These are phyloP conservation scores for Euphorbia peplus DNA, from an alignment of 345 rosid genomes.

Conservation along the genomic window DNA sequence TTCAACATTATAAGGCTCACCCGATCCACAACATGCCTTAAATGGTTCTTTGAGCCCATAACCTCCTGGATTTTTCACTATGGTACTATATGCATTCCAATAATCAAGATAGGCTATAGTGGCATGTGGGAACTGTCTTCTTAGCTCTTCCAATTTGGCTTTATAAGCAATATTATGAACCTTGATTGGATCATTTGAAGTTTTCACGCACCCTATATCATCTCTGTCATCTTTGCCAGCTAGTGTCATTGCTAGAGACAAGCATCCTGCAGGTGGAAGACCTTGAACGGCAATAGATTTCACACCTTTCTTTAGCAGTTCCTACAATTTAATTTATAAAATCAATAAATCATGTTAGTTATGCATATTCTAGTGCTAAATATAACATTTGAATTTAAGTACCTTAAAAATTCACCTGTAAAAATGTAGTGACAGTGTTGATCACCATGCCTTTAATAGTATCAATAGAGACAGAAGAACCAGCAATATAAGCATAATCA, in stretches of 20 bases:
- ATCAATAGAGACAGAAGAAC: conserved; percentile 49
- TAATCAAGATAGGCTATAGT: conserved; percentile 66
- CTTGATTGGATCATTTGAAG: conserved; percentile 51
- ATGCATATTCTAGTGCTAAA: neutral
- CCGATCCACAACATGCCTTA: conserved; percentile 79
- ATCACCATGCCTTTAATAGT: conserved; percentile 53
- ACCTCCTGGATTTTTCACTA: conserved; percentile 44
- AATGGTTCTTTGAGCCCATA: conserved; percentile 67
- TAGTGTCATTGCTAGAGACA: conserved; percentile 60
- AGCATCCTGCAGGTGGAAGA: conserved; percentile 73
- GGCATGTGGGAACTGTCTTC: conserved; percentile 54
- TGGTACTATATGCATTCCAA: conserved; percentile 66
- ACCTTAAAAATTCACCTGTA: conserved; percentile 75
- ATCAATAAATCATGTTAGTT: neutral
- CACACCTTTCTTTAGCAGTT: conserved; percentile 64
- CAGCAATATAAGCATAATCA: conserved; percentile 72
- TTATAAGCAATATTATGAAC: conserved; percentile 52
- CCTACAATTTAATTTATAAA: conserved; percentile 36
- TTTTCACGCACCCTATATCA: conserved; percentile 68
- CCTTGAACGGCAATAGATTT: conserved; percentile 74
- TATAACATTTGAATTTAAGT: neutral
- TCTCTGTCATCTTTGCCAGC: conserved; percentile 63
- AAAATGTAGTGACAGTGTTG: conserved; percentile 34
- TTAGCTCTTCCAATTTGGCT: conserved; percentile 42
- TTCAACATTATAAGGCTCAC: conserved; percentile 62